Evolutionary conservation across 257 asterid genomes (phyloP).

Genomic region (Euphrasia confusa): DNA sequence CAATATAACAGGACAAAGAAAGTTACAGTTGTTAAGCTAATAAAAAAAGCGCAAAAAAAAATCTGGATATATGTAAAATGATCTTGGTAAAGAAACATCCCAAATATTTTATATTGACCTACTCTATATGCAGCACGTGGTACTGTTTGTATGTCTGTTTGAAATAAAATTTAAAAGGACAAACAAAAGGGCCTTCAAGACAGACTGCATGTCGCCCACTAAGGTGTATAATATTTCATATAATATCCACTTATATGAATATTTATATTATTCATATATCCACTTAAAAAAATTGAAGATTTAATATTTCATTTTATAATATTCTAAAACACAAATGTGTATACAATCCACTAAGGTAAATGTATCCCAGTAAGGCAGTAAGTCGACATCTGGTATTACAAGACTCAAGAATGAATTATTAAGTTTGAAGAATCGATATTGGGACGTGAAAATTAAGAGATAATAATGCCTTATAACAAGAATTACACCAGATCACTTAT

Average conservation of each 20-base stretch:
- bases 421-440: neutral
- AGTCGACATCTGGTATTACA: too few species aligned
- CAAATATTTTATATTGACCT: neutral
- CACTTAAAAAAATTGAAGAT: neutral
- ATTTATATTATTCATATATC: neutral
- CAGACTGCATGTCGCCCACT: constrained; percentile 5
- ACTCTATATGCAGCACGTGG: constrained; percentile 6
- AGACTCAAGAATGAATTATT: neutral
- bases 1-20: constrained; percentile 32
- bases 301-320: neutral
- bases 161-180: neutral
- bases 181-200: neutral
- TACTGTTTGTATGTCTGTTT: neutral
- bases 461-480: neutral
- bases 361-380: neutral
- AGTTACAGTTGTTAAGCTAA: constrained; percentile 10
- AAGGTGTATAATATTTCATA: too few species aligned
- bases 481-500: constrained; percentile 2
- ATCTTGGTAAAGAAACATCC: neutral
- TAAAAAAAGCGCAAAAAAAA: too few species aligned
- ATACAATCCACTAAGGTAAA: neutral
- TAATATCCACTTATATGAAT: too few species aligned
- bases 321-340: neutral
- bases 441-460: neutral
- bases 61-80: too few species aligned